Evolutionary conservation across 2,329 filamentous ascomycete species (phyloP).

Genomic region (Nemania sp.): DNA sequence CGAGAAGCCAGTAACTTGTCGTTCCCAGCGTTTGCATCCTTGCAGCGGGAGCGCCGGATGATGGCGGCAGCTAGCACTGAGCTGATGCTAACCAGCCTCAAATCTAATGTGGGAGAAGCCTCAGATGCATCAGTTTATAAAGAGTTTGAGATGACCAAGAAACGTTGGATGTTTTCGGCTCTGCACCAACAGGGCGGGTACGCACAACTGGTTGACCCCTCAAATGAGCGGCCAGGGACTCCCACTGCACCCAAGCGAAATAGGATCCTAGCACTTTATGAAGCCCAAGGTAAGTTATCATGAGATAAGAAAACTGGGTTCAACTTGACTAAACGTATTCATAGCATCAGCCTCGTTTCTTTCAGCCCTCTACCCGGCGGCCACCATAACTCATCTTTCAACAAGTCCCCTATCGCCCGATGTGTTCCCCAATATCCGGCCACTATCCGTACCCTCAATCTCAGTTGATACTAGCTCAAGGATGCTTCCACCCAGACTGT

Average conservation of each 20-base stretch:
- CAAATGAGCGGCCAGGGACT: conserved; percentile 21
- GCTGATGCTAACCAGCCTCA: conserved; percentile 59
- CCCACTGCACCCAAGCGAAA: conserved; percentile 30
- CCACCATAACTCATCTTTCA: conserved; percentile 53
- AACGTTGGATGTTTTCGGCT: conserved; percentile 65
- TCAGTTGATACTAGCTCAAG: conserved; percentile 41
- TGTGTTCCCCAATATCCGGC: conserved; percentile 44
- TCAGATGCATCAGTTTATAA: conserved; percentile 53
- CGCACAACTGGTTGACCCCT: conserved; percentile 28
- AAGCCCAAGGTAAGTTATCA: conserved; percentile 51
- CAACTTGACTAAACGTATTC: conserved; percentile 41
- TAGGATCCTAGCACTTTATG: conserved; percentile 55
- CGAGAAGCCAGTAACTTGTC: conserved; percentile 33
- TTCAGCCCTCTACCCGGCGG: conserved; percentile 48
- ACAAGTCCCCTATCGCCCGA: conserved; percentile 48
- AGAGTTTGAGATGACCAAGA: conserved; percentile 59
- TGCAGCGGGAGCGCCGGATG: conserved; percentile 58
- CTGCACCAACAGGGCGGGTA: conserved; percentile 53
- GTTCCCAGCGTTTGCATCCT: conserved; percentile 42
- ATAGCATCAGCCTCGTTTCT: conserved; percentile 56
- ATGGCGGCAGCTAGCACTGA: conserved; percentile 59
- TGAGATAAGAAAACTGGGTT: conserved; percentile 3
- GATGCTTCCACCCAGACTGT: conserved; percentile 48
- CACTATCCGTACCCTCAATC: conserved; percentile 38
- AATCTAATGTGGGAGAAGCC: conserved; percentile 52